Percentiles rank a stretch among this genome's conserved stretches.
phyloP scores from a whole-genome alignment of 2,329 filamentous ascomycete species.

The Diaporthe eres region DNA sequence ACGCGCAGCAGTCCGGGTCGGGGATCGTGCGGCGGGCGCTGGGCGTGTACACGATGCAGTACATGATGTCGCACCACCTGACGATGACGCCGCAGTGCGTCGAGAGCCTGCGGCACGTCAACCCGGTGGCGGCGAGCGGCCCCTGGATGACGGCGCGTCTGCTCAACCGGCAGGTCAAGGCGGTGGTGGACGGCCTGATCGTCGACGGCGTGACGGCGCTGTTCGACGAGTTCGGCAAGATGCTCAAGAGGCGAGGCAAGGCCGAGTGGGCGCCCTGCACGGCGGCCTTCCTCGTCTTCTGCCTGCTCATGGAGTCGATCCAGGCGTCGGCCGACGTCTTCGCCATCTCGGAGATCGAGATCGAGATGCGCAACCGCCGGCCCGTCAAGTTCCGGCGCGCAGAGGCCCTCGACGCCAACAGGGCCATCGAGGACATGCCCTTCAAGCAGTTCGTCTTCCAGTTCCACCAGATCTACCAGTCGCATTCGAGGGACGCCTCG shows the following conservation, averaged over 20 bases:
- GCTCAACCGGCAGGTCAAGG: slow-evolving; percentile 70
- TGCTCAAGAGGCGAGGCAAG: slow-evolving; percentile 67
- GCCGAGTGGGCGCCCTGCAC: slow-evolving; percentile 70
- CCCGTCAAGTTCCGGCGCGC: slow-evolving; percentile 56
- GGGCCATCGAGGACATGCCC: slow-evolving; percentile 69
- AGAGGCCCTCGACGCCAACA: slow-evolving; percentile 62
- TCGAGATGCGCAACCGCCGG: slow-evolving; percentile 57
- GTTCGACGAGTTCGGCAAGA: slow-evolving; percentile 67
- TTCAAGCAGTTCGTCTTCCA: slow-evolving; percentile 73
- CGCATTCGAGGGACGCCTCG: slow-evolving; percentile 64
- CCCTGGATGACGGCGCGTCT: slow-evolving; percentile 66
- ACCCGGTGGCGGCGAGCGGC: slow-evolving; percentile 59
- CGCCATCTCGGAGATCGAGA: slow-evolving; percentile 65
- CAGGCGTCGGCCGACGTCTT: slow-evolving; percentile 68
- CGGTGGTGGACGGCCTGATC: slow-evolving; percentile 69
- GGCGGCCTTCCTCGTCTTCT: slow-evolving; percentile 69
- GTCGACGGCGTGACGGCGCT: slow-evolving; percentile 64
- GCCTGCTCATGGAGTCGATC: slow-evolving; percentile 71
- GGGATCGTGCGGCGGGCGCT: slow-evolving; percentile 67
- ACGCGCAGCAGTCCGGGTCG: slow-evolving; percentile 61
- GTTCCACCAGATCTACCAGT: slow-evolving; percentile 73
- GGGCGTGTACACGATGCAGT: slow-evolving; percentile 70
- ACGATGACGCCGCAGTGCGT: slow-evolving; percentile 63
- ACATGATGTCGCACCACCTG: slow-evolving; percentile 69
- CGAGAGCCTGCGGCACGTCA: slow-evolving; percentile 56